Conservation (phyloP, 108 stramenopile species). For the Mediolabrus comicus region DNA sequence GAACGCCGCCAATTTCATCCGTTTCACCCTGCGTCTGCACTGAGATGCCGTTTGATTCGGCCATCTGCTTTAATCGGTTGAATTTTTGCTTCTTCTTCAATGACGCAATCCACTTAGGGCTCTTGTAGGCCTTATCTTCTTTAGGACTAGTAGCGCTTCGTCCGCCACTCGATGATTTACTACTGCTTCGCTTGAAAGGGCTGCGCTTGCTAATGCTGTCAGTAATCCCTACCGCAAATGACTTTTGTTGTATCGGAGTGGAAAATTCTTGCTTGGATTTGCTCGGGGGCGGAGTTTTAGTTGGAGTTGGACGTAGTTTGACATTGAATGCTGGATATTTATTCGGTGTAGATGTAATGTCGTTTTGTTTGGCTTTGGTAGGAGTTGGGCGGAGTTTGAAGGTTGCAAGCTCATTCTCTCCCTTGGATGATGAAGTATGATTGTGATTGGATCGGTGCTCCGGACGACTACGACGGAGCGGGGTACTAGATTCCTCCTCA, state of each 20-base stretch:
- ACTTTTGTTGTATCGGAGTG: background rate
- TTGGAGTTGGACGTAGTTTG: conserved; percentile 2
- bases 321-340: background rate
- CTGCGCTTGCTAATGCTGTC: background rate
- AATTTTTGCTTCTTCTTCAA: conserved; percentile 39
- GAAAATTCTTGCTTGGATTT: background rate
- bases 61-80: conserved; percentile 6
- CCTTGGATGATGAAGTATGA: background rate
- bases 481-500: background rate
- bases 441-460: background rate
- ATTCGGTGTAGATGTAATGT: background rate
- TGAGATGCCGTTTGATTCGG: background rate
- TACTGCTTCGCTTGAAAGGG: background rate
- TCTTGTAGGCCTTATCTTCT: conserved; percentile 25
- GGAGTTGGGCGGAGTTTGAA: background rate
- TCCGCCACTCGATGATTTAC: background rate
- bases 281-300: background rate
- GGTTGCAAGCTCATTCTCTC: background rate
- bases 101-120: conserved; percentile 32
- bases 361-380: background rate
- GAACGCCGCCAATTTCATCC: background rate
- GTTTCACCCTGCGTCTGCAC: background rate
- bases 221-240: background rate
- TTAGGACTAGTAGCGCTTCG: background rate
- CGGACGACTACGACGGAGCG: background rate